A percentile compares a stretch with the other conserved stretches of the same genome.
Evolutionary conservation across 202 grass and related monocot genomes (phyloP).

Genomic region (Bolboschoenoplectus hybrid): DNA sequence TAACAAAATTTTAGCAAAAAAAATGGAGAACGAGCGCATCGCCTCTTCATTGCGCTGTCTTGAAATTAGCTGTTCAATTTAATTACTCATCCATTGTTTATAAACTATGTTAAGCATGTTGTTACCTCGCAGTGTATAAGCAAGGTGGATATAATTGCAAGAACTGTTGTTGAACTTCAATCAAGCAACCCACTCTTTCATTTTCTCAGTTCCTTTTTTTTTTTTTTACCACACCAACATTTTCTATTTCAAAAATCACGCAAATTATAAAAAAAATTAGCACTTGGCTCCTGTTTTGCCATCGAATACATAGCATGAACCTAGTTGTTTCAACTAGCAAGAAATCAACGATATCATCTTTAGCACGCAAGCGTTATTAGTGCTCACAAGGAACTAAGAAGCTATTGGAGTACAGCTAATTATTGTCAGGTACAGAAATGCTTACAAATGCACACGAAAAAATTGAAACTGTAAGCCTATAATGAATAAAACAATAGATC

Average conservation of each 20-base stretch:
- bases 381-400: not conserved
- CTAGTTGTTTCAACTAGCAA: not conserved
- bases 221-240: not conserved
- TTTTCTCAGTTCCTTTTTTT: not conserved
- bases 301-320: not conserved
- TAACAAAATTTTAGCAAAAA: too few species aligned
- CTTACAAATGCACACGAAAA: not conserved
- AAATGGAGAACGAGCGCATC: too few species aligned
- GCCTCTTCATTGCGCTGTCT: not conserved
- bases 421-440: not conserved
- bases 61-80: not conserved
- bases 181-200: not conserved
- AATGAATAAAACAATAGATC: conserved; percentile 6
- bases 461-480: conserved; percentile 5
- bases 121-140: not conserved
- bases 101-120: not conserved
- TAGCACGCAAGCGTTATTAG: conserved; percentile 1
- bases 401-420: not conserved
- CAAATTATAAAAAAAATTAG: not conserved
- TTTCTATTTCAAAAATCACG: not conserved
- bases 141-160: not conserved
- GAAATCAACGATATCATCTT: not conserved
- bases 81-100: not conserved
- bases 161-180: not conserved
- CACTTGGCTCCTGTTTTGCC: not conserved